A percentile compares a stretch with the other conserved stretches of the same genome.
Conservation (phyloP, 768 basidiomycete species). For the Rhizopogon vesiculosus region DNA sequence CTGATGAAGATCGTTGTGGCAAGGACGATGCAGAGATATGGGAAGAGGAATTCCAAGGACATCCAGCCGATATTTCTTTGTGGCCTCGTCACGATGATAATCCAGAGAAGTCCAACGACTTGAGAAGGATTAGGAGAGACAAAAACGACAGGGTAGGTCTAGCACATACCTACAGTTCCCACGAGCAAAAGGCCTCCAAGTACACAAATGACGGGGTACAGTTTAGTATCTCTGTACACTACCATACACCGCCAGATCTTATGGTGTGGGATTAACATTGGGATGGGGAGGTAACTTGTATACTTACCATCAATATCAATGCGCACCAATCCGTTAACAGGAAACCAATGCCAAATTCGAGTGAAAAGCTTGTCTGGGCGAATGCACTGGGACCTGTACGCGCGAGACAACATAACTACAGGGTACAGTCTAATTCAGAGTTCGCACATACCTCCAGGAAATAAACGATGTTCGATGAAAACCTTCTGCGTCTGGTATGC, state of each 20-base stretch:
- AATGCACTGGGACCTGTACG: slow-evolving; percentile 19
- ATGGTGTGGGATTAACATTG: not conserved
- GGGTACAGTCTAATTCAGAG: too few species aligned
- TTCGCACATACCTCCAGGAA: slow-evolving; percentile 22
- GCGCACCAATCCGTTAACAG: slow-evolving; percentile 27
- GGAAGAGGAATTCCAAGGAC: slow-evolving; percentile 28
- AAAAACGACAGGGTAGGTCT: not conserved
- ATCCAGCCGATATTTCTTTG: slow-evolving; percentile 18
- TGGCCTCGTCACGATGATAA: slow-evolving; percentile 22
- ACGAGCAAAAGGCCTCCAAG: slow-evolving; percentile 18
- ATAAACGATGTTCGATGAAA: slow-evolving; percentile 27
- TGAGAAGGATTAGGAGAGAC: not conserved
- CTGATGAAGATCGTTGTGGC: slow-evolving; percentile 27
- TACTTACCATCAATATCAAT: slow-evolving; percentile 24
- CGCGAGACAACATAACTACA: not conserved
- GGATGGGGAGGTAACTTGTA: not conserved
- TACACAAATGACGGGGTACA: slow-evolving; percentile 10
- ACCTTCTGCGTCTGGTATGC: slow-evolving; percentile 23
- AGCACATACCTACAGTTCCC: slow-evolving; percentile 17
- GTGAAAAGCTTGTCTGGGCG: slow-evolving; percentile 19
- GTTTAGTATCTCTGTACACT: slow-evolving; percentile 24
- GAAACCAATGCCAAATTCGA: slow-evolving; percentile 24
- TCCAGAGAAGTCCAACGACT: slow-evolving; percentile 27
- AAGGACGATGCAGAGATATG: slow-evolving; percentile 28
- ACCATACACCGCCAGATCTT: slow-evolving; percentile 29